Evolutionary conservation across 164 flowering plant genomes (phyloP).

Genomic region (Euptelea pleiosperma): DNA sequence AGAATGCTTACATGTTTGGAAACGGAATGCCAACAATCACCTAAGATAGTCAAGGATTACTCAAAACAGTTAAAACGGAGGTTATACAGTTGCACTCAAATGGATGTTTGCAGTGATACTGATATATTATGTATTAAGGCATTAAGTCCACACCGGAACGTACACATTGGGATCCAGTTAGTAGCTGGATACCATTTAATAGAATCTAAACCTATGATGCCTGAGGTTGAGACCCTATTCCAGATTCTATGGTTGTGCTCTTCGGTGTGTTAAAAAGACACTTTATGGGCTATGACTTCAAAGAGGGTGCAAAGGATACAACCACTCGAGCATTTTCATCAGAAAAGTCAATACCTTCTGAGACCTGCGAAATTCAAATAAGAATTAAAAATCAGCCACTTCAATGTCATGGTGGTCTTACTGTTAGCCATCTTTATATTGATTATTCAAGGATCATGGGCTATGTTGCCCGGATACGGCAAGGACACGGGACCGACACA

Average conservation of each 20-base stretch:
- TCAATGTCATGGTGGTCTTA: neutral
- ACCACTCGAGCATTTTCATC: slow-evolving; percentile 94
- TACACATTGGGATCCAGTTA: neutral
- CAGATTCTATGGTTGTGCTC: neutral
- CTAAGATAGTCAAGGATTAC: slow-evolving; percentile 52
- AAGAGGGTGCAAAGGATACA: slow-evolving; percentile 63
- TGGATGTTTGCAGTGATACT: too few relatives aligned
- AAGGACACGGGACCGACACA: too few relatives aligned
- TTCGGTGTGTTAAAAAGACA: neutral
- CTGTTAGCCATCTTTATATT: neutral
- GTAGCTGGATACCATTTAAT: neutral
- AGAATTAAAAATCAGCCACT: neutral
- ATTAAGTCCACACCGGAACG: neutral
- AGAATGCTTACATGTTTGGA: slow-evolving; percentile 75
- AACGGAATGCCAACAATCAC: slow-evolving; percentile 94
- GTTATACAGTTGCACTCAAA: neutral
- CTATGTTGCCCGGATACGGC: too few relatives aligned
- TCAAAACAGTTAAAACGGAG: slow-evolving; percentile 6
- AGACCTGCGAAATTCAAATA: slow-evolving; percentile 57
- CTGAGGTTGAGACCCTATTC: neutral
- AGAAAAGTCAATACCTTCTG: slow-evolving; percentile 96
- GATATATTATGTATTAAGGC: too few relatives aligned
- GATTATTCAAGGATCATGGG: neutral
- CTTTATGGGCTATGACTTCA: too few relatives aligned
- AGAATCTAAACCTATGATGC: slow-evolving; percentile 2